A percentile compares a stretch with the other conserved stretches of the same genome.
Evolutionary conservation across 306 rosid species (phyloP).

Genomic region (Cicer judaicum): DNA sequence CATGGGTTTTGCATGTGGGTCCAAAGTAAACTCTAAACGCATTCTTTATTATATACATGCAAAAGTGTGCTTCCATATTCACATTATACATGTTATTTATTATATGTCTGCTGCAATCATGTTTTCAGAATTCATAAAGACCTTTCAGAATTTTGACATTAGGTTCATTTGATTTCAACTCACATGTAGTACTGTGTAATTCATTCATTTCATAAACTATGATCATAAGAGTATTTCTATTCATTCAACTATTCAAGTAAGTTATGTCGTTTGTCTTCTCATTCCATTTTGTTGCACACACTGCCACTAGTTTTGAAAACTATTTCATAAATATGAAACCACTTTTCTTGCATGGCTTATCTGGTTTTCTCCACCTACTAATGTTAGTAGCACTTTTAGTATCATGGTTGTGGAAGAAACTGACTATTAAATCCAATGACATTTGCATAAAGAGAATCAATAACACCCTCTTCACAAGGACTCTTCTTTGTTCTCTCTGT

Average conservation of each 20-base stretch:
- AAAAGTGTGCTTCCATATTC: no score
- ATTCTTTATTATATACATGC: no score
- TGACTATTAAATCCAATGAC: not conserved
- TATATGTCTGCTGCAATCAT: no score
- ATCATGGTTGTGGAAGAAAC: conserved; percentile 35
- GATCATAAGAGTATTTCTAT: no score
- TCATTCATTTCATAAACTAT: no score
- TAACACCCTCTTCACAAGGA: not conserved
- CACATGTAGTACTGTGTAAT: no score
- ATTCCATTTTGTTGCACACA: not conserved
- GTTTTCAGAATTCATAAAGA: no score
- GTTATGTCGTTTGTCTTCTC: not conserved
- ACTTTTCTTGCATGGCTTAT: conserved; percentile 38
- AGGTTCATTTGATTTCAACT: no score
- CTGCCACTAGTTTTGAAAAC: not conserved
- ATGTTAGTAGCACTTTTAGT: conserved; percentile 24
- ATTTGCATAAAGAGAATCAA: not conserved
- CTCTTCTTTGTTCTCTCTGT: conserved; percentile 33
- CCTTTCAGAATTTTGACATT: no score
- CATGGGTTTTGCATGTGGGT: no score
- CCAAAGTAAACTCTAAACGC: no score
- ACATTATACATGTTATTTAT: no score
- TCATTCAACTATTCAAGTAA: conserved; percentile 2
- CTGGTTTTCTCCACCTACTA: conserved; percentile 26
- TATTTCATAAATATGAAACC: conserved; percentile 28